phyloP scores from a whole-genome alignment of 2,329 filamentous ascomycete species.

The Fusarium xyrophilum region DNA sequence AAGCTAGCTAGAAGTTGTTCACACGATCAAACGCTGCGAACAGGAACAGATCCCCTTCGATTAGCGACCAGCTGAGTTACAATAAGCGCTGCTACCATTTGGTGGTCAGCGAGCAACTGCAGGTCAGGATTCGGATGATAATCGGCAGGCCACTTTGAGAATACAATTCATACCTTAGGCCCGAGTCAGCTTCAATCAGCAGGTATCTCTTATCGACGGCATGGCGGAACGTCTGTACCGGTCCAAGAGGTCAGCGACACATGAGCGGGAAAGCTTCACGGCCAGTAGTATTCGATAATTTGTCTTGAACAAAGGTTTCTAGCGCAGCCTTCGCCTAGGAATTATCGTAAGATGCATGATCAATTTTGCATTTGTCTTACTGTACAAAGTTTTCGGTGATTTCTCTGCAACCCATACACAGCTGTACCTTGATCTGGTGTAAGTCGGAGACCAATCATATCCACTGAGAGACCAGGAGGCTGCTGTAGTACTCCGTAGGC shows the following conservation, averaged over 20 bases:
- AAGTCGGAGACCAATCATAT: conserved; percentile 29
- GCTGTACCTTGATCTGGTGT: conserved; percentile 21
- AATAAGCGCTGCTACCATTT: conserved; percentile 9
- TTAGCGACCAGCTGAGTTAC: conserved; percentile 15
- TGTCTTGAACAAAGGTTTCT: neutral
- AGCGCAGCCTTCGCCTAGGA: neutral
- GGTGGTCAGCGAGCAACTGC: conserved; percentile 18
- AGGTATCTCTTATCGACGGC: neutral
- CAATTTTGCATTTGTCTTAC: neutral
- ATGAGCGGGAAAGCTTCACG: neutral
- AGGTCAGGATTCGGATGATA: conserved; percentile 13
- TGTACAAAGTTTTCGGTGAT: neutral
- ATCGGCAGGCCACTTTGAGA: conserved; percentile 2
- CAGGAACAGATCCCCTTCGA: conserved; percentile 12
- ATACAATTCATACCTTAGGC: neutral
- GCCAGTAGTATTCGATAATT: neutral
- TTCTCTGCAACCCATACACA: conserved; percentile 12
- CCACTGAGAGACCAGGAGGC: conserved; percentile 6
- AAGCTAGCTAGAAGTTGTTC: neutral
- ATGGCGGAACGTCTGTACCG: neutral
- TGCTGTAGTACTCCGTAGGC: conserved; percentile 25
- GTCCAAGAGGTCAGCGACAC: neutral
- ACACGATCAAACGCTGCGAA: neutral
- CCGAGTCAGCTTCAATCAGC: conserved; percentile 11
- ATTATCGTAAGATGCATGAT: neutral